Evolutionary conservation across 2,329 filamentous ascomycete genomes (phyloP).

Genomic region (Knufia fluminis): DNA sequence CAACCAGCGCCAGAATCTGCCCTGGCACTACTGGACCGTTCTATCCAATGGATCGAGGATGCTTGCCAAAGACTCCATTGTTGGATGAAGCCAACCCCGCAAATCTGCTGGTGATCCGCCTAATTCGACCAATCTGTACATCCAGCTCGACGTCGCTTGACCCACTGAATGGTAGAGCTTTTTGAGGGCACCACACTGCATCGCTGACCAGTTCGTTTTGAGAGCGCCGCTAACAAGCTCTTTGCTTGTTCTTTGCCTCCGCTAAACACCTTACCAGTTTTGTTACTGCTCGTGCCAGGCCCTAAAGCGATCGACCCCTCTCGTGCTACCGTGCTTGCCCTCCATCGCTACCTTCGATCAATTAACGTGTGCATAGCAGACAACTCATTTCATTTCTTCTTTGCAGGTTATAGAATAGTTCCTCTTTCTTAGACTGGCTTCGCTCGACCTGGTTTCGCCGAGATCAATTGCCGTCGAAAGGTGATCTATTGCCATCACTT

Average conservation of each 20-base stretch:
- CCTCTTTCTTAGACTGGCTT: not conserved
- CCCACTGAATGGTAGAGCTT: slow-evolving; percentile 3
- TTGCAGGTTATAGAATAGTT: not conserved
- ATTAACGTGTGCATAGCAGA: not conserved
- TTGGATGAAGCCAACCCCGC: slow-evolving; percentile 5
- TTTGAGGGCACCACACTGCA: not conserved
- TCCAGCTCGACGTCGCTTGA: not conserved
- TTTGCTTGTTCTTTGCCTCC: slow-evolving; percentile 8
- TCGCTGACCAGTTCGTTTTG: slow-evolving; percentile 8
- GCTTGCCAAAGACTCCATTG: slow-evolving; percentile 1
- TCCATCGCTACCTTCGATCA: not conserved
- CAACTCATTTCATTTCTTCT: not conserved
- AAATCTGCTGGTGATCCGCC: slow-evolving; percentile 7
- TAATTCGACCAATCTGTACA: not conserved
- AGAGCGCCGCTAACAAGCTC: slow-evolving; percentile 9
- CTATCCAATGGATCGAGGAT: not conserved
- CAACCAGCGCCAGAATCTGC: not conserved
- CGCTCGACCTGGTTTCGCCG: not conserved
- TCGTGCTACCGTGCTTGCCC: slow-evolving; percentile 8
- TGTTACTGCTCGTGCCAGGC: not conserved
- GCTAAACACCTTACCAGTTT: not conserved
- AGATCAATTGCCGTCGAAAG: not conserved
- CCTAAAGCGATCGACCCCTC: slow-evolving; percentile 9
- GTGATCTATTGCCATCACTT: not conserved
- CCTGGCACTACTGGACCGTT: not conserved